Evolutionary conservation across 208 protist genomes (phyloP).

Genomic region (Crithidia brevicula): DNA sequence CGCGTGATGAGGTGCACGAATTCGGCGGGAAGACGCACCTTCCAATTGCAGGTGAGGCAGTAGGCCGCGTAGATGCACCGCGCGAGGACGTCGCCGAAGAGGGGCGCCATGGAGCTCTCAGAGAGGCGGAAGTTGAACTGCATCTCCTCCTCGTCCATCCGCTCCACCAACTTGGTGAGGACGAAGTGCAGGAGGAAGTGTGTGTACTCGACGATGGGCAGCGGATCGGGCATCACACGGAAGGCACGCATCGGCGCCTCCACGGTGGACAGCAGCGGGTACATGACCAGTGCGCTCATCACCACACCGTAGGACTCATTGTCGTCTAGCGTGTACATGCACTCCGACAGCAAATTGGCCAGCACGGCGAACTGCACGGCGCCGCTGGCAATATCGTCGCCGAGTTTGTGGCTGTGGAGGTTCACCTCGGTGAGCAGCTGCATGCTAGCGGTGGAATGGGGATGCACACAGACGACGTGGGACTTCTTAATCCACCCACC

Average conservation of each 20-base stretch:
- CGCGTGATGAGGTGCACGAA: conserved; percentile 52
- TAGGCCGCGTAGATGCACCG: conserved; percentile 55
- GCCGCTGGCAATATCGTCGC: conserved; percentile 26
- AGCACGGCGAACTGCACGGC: conserved; percentile 31
- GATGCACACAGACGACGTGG: conserved; percentile 69
- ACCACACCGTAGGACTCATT: conserved; percentile 69
- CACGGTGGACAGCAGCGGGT: conserved; percentile 49
- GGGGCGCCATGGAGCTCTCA: conserved; percentile 51
- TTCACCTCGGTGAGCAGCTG: conserved; percentile 33
- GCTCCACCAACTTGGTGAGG: conserved; percentile 47
- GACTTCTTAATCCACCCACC: conserved; percentile 79
- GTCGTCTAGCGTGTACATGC: conserved; percentile 71
- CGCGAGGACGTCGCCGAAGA: conserved; percentile 74
- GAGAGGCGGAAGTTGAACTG: conserved; percentile 34
- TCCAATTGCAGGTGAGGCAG: conserved; percentile 50
- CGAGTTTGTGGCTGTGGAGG: conserved; percentile 27
- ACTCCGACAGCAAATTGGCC: conserved; percentile 51
- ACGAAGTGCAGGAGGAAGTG: conserved; percentile 67
- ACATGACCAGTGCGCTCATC: conserved; percentile 70
- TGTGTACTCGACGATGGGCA: conserved; percentile 51
- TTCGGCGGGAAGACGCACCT: conserved; percentile 40
- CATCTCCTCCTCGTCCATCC: conserved; percentile 43
- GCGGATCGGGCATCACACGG: conserved; percentile 15
- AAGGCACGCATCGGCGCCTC: conserved; percentile 23
- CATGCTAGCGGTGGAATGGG: conserved; percentile 29